A percentile compares a stretch with the other conserved stretches of the same genome.
Evolutionary conservation across 805 yeast species (phyloP).

Genomic region (Vanderwaltozyma verrucispora): DNA sequence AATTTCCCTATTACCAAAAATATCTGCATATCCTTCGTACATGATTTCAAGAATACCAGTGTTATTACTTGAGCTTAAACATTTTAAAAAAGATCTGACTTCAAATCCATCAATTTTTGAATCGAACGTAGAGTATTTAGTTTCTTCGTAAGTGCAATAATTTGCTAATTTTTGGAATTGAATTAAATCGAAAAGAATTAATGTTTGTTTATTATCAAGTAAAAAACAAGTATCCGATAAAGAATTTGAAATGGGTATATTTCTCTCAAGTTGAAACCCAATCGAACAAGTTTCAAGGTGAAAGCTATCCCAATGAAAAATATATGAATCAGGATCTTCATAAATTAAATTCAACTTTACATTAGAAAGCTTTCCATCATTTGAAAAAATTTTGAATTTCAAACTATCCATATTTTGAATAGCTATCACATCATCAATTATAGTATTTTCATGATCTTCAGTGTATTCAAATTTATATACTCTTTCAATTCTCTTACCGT

Average conservation of each 20-base stretch:
- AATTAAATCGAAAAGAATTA: not conserved
- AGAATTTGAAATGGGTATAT: not conserved
- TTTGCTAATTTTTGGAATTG: too few species aligned
- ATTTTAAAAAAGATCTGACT: slow-evolving; percentile 1
- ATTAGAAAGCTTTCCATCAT: slow-evolving; percentile 2
- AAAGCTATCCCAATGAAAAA: slow-evolving; percentile 5
- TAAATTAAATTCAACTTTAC: slow-evolving; percentile 2
- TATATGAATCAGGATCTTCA: slow-evolving; percentile 7
- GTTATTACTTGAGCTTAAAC: slow-evolving; percentile 8
- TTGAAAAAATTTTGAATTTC: slow-evolving; percentile 1
- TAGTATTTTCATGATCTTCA: not conserved
- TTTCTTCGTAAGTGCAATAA: not conserved
- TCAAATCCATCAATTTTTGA: not conserved
- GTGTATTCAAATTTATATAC: not conserved
- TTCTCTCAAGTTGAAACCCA: too few species aligned
- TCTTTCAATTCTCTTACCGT: slow-evolving; percentile 5
- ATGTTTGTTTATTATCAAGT: not conserved
- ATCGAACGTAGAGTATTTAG: not conserved
- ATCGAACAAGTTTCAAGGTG: not conserved
- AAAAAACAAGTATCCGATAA: not conserved
- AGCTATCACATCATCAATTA: not conserved
- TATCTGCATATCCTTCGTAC: slow-evolving; percentile 4
- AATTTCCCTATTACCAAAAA: not conserved
- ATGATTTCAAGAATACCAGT: slow-evolving; percentile 7
- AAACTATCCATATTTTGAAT: not conserved